phyloP scores from a whole-genome alignment of 345 rosid species.

The Linum trigynum region DNA sequence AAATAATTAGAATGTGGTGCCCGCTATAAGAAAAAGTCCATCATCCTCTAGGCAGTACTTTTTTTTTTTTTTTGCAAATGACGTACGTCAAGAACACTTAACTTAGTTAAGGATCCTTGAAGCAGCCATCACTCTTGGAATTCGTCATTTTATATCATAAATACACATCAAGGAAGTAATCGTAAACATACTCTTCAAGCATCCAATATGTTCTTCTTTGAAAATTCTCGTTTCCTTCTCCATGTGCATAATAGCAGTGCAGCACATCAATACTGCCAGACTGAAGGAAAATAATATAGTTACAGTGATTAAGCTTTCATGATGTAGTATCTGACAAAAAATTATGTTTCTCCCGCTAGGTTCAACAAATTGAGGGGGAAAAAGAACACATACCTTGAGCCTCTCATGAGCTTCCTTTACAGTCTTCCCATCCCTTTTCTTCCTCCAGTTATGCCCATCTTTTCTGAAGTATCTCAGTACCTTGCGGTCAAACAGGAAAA shows the following conservation, averaged over 20 bases:
- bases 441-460: slow-evolving; percentile 9
- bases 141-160: not conserved
- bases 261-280: slow-evolving; percentile 83
- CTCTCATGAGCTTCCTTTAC: slow-evolving; percentile 8
- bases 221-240: slow-evolving; percentile 75
- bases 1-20: too few relatives aligned
- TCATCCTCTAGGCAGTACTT: too few relatives aligned
- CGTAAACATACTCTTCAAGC: slow-evolving; percentile 87
- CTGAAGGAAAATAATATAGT: slow-evolving; percentile 24
- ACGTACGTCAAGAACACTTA: not conserved
- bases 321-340: not conserved
- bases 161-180: not conserved
- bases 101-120: not conserved
- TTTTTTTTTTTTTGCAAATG: too few relatives aligned
- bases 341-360: not conserved
- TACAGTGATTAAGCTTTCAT: not conserved
- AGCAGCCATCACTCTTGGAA: not conserved
- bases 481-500: slow-evolving; percentile 9
- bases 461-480: slow-evolving; percentile 6
- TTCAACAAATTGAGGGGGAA: slow-evolving; percentile 1
- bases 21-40: too few relatives aligned
- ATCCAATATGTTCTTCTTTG: slow-evolving; percentile 96
- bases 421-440: slow-evolving; percentile 6
- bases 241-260: slow-evolving; percentile 97
- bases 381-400: slow-evolving; percentile 5